A percentile compares a stretch with the other conserved stretches of the same genome.
Evolutionary conservation across 208 protist species (phyloP).

Genomic region (Naegleria lovaniensis): DNA sequence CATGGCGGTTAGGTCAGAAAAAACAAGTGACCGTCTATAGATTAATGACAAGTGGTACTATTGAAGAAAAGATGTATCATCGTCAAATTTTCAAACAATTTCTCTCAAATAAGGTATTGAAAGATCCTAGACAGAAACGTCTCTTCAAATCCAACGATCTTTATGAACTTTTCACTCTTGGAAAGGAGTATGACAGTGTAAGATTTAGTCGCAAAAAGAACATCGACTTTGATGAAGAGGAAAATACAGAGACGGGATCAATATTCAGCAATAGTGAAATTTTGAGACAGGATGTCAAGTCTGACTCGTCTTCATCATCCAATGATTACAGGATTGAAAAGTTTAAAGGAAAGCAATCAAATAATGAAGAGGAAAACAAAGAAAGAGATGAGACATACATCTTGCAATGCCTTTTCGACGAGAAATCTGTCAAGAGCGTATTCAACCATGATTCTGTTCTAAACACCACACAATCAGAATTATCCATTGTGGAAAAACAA

Average conservation of each 20-base stretch:
- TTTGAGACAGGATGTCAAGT: not conserved
- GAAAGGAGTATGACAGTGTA: conserved; percentile 55
- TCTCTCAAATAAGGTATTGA: conserved; percentile 86
- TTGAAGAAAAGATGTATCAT: conserved; percentile 98
- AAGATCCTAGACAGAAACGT: conserved; percentile 80
- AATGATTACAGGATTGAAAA: not conserved
- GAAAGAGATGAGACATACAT: not conserved
- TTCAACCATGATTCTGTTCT: conserved; percentile 19
- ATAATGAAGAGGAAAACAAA: not conserved
- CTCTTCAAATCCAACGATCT: conserved; percentile 83
- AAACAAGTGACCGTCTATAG: conserved; percentile 89
- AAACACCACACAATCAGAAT: not conserved
- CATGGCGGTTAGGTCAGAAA: conserved; percentile 91
- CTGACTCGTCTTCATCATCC: not conserved
- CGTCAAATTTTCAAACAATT: conserved; percentile 78
- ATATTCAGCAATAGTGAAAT: conserved; percentile 14
- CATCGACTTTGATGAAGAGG: not conserved
- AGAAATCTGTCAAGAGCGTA: not conserved
- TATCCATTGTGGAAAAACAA: conserved; percentile 4
- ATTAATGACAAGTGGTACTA: conserved; percentile 90
- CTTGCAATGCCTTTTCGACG: conserved; percentile 6
- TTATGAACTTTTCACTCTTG: conserved; percentile 77
- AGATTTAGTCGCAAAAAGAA: conserved; percentile 18
- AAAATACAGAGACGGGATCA: not conserved
- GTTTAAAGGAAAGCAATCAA: not conserved